phyloP scores from a whole-genome alignment of 768 basidiomycete genomes.

The Collybia mongolica region DNA sequence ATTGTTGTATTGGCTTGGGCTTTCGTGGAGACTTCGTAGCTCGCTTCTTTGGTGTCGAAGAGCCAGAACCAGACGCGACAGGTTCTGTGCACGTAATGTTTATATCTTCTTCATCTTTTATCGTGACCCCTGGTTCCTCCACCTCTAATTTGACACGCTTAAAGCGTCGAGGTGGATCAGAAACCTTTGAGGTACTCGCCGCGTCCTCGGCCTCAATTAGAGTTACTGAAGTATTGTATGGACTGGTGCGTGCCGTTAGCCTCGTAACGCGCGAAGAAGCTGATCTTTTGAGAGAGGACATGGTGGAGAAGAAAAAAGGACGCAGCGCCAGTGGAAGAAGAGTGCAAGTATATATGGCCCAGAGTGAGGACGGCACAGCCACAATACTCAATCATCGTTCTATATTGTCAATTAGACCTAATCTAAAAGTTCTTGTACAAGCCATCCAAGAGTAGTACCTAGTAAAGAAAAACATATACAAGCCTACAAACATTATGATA shows the following conservation, averaged over 20 bases:
- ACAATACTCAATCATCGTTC: neutral
- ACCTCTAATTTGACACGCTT: slow-evolving; percentile 30
- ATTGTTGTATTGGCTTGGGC: slow-evolving; percentile 51
- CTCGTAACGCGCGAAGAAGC: slow-evolving; percentile 23
- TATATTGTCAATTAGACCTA: neutral
- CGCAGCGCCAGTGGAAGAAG: too few relatives aligned
- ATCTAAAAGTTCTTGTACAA: too few relatives aligned
- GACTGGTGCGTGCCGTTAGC: slow-evolving; percentile 39
- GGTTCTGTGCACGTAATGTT: neutral
- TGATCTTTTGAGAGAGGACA: slow-evolving; percentile 16
- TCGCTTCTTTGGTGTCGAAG: slow-evolving; percentile 20
- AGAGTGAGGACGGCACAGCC: too few relatives aligned
- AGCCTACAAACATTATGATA: too few relatives aligned
- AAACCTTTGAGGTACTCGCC: slow-evolving; percentile 10
- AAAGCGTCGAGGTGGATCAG: slow-evolving; percentile 18
- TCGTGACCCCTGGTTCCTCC: slow-evolving; percentile 11
- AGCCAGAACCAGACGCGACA: slow-evolving; percentile 1
- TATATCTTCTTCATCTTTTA: slow-evolving; percentile 3
- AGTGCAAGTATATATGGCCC: too few relatives aligned
- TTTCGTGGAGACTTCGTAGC: slow-evolving; percentile 42
- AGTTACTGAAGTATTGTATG: slow-evolving; percentile 42
- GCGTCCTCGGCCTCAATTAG: slow-evolving; percentile 29
- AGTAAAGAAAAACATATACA: too few relatives aligned
- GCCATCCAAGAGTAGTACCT: too few relatives aligned
- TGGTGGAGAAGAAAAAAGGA: neutral